Percentiles rank a stretch among this genome's conserved stretches.
Evolutionary conservation across 371 early-diverging fungal species (phyloP).

Genomic region (Mortierella sp.): DNA sequence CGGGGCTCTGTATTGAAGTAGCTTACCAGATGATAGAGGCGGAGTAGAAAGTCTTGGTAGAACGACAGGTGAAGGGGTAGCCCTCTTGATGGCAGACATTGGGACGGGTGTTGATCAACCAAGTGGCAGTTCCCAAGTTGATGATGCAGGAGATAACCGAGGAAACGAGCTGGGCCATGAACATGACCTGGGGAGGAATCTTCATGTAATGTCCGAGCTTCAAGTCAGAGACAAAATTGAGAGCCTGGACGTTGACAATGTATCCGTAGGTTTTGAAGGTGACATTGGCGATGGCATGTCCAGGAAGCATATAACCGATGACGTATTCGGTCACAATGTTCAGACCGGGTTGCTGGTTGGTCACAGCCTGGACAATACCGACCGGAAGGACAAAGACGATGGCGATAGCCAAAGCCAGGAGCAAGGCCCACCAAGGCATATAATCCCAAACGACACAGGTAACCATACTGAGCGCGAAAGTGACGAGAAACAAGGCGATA

Average conservation of each 20-base stretch:
- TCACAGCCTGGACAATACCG: conserved; percentile 76
- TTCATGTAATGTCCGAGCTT: conserved; percentile 76
- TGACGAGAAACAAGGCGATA: conserved; percentile 58
- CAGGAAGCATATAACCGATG: conserved; percentile 68
- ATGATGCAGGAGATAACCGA: conserved; percentile 57
- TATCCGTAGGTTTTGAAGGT: conserved; percentile 64
- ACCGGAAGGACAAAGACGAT: conserved; percentile 76
- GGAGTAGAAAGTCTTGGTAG: conserved; percentile 44
- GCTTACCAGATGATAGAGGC: conserved; percentile 42
- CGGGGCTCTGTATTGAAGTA: no score
- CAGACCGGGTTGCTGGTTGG: conserved; percentile 71
- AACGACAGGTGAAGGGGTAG: conserved; percentile 47
- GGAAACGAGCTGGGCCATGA: conserved; percentile 64
- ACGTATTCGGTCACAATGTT: conserved; percentile 80
- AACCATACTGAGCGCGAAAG: conserved; percentile 62
- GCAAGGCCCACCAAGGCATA: conserved; percentile 76
- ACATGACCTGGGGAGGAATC: conserved; percentile 65
- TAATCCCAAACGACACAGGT: conserved; percentile 64
- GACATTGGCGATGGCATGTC: conserved; percentile 57
- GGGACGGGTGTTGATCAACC: conserved; percentile 58
- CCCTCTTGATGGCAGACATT: conserved; percentile 51
- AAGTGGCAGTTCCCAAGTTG: conserved; percentile 54
- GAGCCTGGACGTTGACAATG: conserved; percentile 63
- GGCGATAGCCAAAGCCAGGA: conserved; percentile 73
- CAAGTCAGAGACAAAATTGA: conserved; percentile 58